Evolutionary conservation across 2,329 filamentous ascomycete species (phyloP).

Genomic region (Mycogone perniciosa): DNA sequence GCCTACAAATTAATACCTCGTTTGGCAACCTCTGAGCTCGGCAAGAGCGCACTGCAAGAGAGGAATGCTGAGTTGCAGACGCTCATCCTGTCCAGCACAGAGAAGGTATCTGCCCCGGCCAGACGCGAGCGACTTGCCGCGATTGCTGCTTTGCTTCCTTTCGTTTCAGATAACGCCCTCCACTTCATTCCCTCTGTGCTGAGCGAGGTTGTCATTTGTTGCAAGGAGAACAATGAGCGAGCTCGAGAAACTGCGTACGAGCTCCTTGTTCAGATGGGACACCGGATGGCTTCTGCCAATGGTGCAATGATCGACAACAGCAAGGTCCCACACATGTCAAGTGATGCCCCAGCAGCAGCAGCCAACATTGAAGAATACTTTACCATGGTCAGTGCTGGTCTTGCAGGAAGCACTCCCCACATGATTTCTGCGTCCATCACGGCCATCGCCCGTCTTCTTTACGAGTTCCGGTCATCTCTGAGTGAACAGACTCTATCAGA

Average conservation of each 20-base stretch:
- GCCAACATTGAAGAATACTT: conserved; percentile 93
- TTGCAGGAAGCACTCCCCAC: conserved; percentile 87
- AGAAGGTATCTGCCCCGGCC: conserved; percentile 81
- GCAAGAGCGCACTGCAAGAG: conserved; percentile 67
- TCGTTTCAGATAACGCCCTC: conserved; percentile 68
- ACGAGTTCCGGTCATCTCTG: conserved; percentile 74
- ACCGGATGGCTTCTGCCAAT: conserved; percentile 62
- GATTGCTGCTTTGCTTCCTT: conserved; percentile 71
- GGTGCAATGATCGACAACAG: conserved; percentile 75
- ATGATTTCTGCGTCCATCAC: conserved; percentile 98
- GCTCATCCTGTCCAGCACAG: conserved; percentile 71
- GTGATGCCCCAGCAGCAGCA: conserved; percentile 66
- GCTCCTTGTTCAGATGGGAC: conserved; percentile 79
- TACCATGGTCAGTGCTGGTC: conserved; percentile 94
- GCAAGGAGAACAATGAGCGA: conserved; percentile 96
- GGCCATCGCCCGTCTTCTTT: conserved; percentile 85
- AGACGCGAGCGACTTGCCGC: conserved; percentile 80
- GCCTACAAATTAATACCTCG: conserved; percentile 96
- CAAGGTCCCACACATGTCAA: conserved; percentile 80
- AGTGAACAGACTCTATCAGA: conserved; percentile 67
- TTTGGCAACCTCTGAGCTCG: conserved; percentile 72
- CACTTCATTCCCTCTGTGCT: conserved; percentile 91
- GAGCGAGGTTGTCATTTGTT: conserved; percentile 90
- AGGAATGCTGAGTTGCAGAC: conserved; percentile 72
- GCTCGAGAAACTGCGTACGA: conserved; percentile 86